Evolutionary conservation across 1,284 basidiomycete species (phyloP).

Genomic region (Apiotrichum laibachii): DNA sequence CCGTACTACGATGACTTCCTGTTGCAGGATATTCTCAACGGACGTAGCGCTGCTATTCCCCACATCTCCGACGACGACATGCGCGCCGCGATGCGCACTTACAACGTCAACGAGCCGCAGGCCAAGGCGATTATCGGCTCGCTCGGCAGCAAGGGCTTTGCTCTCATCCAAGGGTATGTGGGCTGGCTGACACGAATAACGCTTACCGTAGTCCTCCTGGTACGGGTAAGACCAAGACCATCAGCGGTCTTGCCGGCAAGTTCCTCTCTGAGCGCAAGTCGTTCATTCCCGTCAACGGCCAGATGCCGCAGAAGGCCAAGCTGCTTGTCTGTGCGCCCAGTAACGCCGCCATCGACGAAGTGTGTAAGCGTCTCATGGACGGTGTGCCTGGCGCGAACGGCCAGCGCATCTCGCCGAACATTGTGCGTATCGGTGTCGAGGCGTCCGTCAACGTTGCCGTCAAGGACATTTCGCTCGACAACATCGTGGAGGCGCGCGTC

Average conservation of each 20-base stretch:
- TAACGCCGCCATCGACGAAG: constrained; percentile 98
- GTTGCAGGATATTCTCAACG: constrained; percentile 66
- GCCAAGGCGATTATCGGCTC: constrained; percentile 82
- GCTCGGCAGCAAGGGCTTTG: constrained; percentile 73
- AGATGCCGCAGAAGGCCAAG: constrained; percentile 63
- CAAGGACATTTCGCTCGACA: constrained; percentile 83
- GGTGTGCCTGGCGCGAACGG: constrained; percentile 65
- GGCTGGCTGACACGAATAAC: not conserved
- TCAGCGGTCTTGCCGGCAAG: constrained; percentile 86
- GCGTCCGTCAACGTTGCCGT: constrained; percentile 76
- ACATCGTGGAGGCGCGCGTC: constrained; percentile 74
- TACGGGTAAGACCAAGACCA: constrained; percentile 98
- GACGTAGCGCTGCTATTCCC: constrained; percentile 59
- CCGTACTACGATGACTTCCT: constrained; percentile 71
- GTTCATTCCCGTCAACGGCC: constrained; percentile 55
- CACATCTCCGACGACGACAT: constrained; percentile 60
- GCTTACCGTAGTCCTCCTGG: constrained; percentile 73
- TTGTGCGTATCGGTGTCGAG: constrained; percentile 85
- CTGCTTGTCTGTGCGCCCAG: constrained; percentile 93
- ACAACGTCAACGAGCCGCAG: constrained; percentile 89
- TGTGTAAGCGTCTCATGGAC: constrained; percentile 80
- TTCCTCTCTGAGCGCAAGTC: constrained; percentile 66
- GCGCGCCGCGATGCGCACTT: constrained; percentile 64
- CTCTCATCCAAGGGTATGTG: constrained; percentile 88
- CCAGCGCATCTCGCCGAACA: constrained; percentile 62